A percentile compares a stretch with the other conserved stretches of the same genome.
These are phyloP conservation scores for Panicum hallii DNA, from an alignment of 202 grass and related monocot species.

Conservation along the genomic window DNA sequence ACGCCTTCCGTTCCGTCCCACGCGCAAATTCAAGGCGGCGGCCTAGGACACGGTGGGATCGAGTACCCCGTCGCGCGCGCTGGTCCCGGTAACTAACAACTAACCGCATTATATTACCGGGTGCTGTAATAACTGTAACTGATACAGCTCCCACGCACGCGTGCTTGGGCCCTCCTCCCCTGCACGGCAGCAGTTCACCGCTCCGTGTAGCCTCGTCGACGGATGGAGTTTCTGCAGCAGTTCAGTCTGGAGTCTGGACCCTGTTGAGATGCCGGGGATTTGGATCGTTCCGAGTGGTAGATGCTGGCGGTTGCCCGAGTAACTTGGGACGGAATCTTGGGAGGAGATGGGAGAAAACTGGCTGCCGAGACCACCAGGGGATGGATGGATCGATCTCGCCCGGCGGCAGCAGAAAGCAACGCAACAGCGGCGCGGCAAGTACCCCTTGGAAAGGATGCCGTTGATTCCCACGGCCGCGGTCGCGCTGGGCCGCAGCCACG, in stretches of 20 bases:
- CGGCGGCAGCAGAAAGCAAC: slow-evolving; percentile 28
- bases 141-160: slow-evolving; percentile 3
- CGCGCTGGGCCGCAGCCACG: neutral
- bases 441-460: slow-evolving; percentile 38
- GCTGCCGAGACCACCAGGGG: neutral
- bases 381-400: neutral
- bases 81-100: slow-evolving; percentile 30
- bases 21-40: slow-evolving; percentile 39
- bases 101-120: neutral
- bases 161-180: neutral
- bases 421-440: slow-evolving; percentile 24
- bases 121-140: neutral
- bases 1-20: slow-evolving; percentile 47
- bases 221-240: neutral
- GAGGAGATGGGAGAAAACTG: neutral
- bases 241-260: neutral
- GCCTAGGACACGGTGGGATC: neutral
- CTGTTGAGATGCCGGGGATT: slow-evolving; percentile 17
- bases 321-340: neutral
- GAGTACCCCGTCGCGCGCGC: neutral
- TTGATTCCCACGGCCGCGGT: slow-evolving; percentile 31
- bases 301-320: neutral
- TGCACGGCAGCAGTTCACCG: neutral
- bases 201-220: neutral
- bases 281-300: neutral